Evolutionary conservation across 1,284 basidiomycete genomes (phyloP).

Genomic region (Puccinia horiana): DNA sequence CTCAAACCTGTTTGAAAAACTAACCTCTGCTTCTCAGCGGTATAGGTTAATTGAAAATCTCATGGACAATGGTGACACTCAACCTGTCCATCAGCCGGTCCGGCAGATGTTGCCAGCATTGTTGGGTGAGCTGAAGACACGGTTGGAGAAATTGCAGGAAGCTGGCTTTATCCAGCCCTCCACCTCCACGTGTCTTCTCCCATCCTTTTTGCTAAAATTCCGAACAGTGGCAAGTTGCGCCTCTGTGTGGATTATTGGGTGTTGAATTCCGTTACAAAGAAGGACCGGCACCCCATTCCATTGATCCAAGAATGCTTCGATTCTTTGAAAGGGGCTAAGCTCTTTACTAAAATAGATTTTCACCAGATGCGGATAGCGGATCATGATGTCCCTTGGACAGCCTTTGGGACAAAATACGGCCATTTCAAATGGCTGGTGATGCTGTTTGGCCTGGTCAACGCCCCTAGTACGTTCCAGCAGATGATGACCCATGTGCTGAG

Average conservation of each 20-base stretch:
- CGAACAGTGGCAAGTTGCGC: neutral
- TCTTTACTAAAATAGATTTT: neutral
- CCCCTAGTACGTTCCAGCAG: constrained; percentile 49
- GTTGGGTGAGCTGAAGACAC: neutral
- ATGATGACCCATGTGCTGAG: constrained; percentile 50
- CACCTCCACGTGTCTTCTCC: constrained; percentile 11
- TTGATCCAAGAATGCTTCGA: constrained; percentile 27
- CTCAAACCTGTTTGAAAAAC: neutral
- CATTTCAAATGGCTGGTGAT: constrained; percentile 40
- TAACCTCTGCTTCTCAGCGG: neutral
- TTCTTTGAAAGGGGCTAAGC: neutral
- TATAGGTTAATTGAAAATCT: neutral
- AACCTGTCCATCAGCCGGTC: constrained; percentile 15
- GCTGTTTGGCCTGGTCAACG: constrained; percentile 50
- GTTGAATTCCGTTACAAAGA: constrained; percentile 24
- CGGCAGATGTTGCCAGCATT: neutral
- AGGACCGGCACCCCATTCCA: constrained; percentile 17
- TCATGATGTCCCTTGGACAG: neutral
- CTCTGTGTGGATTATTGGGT: constrained; percentile 14
- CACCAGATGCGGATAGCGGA: neutral
- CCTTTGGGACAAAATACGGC: constrained; percentile 15
- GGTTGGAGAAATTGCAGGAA: neutral
- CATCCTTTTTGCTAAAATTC: neutral
- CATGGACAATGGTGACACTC: neutral
- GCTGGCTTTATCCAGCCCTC: constrained; percentile 28